Base-by-base conservation (phyloP, 495 filamentous ascomycete genomes). In the Glutinoglossum americanum region DNA sequence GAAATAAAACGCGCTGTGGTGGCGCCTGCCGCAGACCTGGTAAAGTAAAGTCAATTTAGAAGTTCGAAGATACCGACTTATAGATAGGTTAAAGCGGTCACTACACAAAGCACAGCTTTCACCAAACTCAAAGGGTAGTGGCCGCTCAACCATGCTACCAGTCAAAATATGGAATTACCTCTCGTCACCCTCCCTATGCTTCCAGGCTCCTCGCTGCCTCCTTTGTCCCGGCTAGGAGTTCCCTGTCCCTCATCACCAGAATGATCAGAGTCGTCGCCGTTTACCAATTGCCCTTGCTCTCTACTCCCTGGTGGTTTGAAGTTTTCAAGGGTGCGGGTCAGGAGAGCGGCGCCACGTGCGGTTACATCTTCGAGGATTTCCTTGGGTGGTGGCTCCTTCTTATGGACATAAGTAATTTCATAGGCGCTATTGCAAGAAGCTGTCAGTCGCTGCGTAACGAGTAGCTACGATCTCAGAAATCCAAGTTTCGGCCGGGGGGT, bases 361-460 rank as follows among this genome's bases (percentile, higher is more conserved):
- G 81, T 83, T 7, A 80, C 67, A 45, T 83, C 76, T 65, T 92
- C 86, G 15, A 92, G 73, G 53, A 89, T 88, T 66, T 89, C 83
- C 60, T 81, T 84, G 19, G 85, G 85, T 11, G 86, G 86, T 11
- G 86, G 87, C 56, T 85, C 82, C 64, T 80, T 80, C 17, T 77
- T 74, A 67, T 84, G 80, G 32, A 83, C 64, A n/a, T 73, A 77
- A 37, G 76, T 72, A 54, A 92, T 87, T 68, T 89, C 87, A 68
- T 84, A 92, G 3, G 86, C 85, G 15, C 76, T 78, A 45, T 21
- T 45, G 35, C 5, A 57, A n/a, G n/a, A 26, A 57, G 51, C 11
- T 15, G 33, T 59, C 33, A 59, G 57, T 19, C 49, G n/a, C 4
- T 2, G 17, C 8, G 13, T n/a, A 30, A 32, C 10, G 5, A 32